Evolutionary conservation across 2,329 filamentous ascomycete species (phyloP).

Genomic region (Arthroderma sp.): DNA sequence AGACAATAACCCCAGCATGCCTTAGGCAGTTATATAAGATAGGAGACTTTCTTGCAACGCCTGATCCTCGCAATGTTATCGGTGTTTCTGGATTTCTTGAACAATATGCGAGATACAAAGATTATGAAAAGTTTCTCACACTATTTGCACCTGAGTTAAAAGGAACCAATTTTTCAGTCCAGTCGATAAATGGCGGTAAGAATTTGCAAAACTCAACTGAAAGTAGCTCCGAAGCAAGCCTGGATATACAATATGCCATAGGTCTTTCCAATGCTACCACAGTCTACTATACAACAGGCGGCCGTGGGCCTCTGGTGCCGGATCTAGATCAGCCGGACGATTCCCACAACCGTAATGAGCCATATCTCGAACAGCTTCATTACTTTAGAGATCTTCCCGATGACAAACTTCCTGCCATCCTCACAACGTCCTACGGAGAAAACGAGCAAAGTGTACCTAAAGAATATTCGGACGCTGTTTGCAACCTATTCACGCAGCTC

Average conservation of each 20-base stretch:
- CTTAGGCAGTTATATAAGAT: constrained; percentile 38
- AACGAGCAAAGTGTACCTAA: constrained; percentile 50
- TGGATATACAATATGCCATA: constrained; percentile 50
- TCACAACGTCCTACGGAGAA: constrained; percentile 57
- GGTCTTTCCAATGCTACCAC: constrained; percentile 42
- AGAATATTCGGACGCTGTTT: constrained; percentile 47
- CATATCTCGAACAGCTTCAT: constrained; percentile 51
- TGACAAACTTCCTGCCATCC: constrained; percentile 46
- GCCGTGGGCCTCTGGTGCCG: constrained; percentile 39
- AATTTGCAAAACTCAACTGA: constrained; percentile 34
- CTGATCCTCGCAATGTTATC: constrained; percentile 27
- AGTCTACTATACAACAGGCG: constrained; percentile 47
- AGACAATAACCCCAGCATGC: constrained; percentile 35
- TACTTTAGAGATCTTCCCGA: constrained; percentile 44
- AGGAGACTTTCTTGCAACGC: constrained; percentile 27
- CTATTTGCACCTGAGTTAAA: constrained; percentile 40
- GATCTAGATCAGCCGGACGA: constrained; percentile 31
- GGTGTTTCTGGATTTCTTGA: constrained; percentile 39
- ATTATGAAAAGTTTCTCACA: constrained; percentile 44
- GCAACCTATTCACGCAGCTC: constrained; percentile 50
- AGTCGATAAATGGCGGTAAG: constrained; percentile 43
- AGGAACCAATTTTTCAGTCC: constrained; percentile 43
- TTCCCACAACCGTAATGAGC: constrained; percentile 45
- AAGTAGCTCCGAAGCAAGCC: constrained; percentile 44
- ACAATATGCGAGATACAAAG: constrained; percentile 39